Base-by-base conservation (phyloP, 1,139 yeast genomes). In the Saccharomyces hybrid region DNA sequence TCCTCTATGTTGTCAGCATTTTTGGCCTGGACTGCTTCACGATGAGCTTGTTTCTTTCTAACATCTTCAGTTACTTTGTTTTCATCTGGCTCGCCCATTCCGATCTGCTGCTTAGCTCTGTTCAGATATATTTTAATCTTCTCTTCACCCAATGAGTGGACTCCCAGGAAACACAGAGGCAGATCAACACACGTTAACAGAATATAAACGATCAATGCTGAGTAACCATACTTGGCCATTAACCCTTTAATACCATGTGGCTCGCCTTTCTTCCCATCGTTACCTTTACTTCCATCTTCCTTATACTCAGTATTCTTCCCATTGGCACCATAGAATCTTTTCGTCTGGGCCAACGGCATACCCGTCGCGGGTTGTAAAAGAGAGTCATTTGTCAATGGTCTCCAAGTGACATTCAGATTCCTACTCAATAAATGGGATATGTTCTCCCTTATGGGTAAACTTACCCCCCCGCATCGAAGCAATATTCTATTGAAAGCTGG, bases 71-170 rank as follows among this genome's bases (percentile, higher is more conserved):
- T 60, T 52, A 62, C 76, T 29, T 63, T 64, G 25, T 58, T 54
- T 48, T 67, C 70, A 16, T 76, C 79, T 5, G 29, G 31, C 63
- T 78, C 69, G 11, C 83, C 85, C 61, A 73, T 78, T 0, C 93
- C 93, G 59, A 85, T 75, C 55, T 70, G 71, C 48, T 78, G 80
- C 67, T 87, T 82, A 19, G 77, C 78, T 58, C 76, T 73, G 58
- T 84, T 80, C 65, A 89, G 89, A 61, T 81, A 79, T 58, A 81
- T 79, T 55, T 81, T 81, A 47, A 90, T 87, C 62, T 80, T 78
- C 38, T 89, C 97, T 61, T 85, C 87, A 27, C 99, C 98, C 64
- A 86, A 73, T 0, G 91, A 81, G 68, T 90, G 97, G 11, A 93
- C 98, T 49, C 88, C 66, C 23, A 86, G 63, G 67, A 85, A 93